Percentiles rank a stretch among this genome's conserved stretches.
Conservation (phyloP, 768 basidiomycete genomes). For the Russula sp. region DNA sequence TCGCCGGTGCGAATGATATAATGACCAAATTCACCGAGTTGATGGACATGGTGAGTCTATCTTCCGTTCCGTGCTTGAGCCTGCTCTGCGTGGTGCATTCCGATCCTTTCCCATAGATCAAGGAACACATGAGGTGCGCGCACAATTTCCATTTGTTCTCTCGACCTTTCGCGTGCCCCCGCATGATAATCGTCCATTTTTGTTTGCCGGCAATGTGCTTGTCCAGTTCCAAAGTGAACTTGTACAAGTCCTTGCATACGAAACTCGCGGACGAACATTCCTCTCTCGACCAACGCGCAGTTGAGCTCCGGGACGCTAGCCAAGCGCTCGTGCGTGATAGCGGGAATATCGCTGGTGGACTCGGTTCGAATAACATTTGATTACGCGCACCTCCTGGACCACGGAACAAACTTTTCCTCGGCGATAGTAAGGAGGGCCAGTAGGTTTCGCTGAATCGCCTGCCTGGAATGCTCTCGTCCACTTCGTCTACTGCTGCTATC, state of each 20-base stretch:
- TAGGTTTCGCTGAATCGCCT: not conserved
- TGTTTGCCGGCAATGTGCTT: not conserved
- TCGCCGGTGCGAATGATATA: constrained; percentile 45
- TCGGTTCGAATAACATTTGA: not conserved
- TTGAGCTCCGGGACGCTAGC: constrained; percentile 33
- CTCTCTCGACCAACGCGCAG: constrained; percentile 36
- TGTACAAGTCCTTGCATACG: constrained; percentile 39
- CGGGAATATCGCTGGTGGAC: constrained; percentile 30
- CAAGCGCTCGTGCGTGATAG: constrained; percentile 37
- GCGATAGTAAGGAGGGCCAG: no score
- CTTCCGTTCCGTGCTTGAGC: not conserved
- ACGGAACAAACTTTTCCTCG: not conserved
- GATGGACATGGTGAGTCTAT: constrained; percentile 41
- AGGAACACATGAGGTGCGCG: constrained; percentile 44
- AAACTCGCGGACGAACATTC: constrained; percentile 36
- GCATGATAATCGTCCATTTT: not conserved
- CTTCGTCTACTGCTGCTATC: not conserved
- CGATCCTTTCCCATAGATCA: constrained; percentile 27
- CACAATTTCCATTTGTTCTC: not conserved
- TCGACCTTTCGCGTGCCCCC: not conserved
- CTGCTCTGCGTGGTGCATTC: not conserved
- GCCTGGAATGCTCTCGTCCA: not conserved
- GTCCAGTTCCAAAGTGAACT: constrained; percentile 39
- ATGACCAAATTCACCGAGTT: constrained; percentile 36
- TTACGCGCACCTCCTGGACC: not conserved